Percentiles rank a stretch among this genome's conserved stretches.
Conservation (phyloP, 441 rosid genomes). For the Codiaeum variegatum region DNA sequence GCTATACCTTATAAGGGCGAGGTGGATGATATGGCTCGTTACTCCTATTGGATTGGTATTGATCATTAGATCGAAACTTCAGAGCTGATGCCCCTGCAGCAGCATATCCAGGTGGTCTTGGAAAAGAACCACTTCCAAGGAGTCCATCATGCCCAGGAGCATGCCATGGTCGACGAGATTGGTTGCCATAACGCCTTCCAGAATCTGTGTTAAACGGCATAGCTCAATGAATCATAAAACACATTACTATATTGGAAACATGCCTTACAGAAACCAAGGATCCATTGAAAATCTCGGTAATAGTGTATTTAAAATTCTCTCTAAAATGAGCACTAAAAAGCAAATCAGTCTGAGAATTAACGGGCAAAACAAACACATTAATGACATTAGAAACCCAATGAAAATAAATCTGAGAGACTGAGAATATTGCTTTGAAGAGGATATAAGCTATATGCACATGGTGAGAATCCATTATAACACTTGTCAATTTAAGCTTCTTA, state of each 20-base stretch:
- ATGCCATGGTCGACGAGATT: constrained; percentile 79
- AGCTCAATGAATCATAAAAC: constrained; percentile 10
- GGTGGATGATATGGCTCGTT: constrained; percentile 96
- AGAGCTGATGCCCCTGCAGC: constrained; percentile 56
- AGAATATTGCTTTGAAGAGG: background rate
- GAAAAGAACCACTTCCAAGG: constrained; percentile 94
- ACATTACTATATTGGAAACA: background rate
- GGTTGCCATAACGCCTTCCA: constrained; percentile 68
- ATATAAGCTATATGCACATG: background rate
- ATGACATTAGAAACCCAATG: background rate
- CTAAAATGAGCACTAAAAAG: background rate
- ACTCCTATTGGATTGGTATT: constrained; percentile 54
- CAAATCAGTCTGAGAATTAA: background rate
- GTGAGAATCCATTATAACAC: background rate
- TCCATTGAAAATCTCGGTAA: background rate
- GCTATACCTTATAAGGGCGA: constrained; percentile 83
- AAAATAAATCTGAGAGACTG: background rate
- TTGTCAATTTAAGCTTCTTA: background rate
- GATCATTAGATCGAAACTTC: constrained; percentile 64
- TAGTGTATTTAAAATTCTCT: background rate
- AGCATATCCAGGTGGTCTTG: constrained; percentile 67
- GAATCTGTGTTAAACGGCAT: constrained; percentile 38
- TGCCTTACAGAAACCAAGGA: background rate
- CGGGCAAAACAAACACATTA: background rate
- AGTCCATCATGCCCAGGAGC: constrained; percentile 95